Percentiles rank a stretch among this genome's conserved stretches.
Conservation (phyloP, 768 basidiomycete species). For the Naganishia vishniacii region DNA sequence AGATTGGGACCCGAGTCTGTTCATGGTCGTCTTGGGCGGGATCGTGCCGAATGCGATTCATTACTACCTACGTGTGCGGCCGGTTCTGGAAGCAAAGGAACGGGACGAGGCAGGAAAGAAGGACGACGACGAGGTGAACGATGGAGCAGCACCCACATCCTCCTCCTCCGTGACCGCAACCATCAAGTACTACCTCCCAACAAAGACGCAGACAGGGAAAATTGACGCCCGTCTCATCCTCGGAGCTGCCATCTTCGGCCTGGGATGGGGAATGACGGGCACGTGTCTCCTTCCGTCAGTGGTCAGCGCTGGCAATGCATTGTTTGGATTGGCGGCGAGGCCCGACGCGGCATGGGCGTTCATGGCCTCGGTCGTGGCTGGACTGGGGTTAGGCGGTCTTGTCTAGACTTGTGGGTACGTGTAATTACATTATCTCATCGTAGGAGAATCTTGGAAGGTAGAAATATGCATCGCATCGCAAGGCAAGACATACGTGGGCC, state of each 20-base stretch:
- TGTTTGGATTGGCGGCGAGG: neutral
- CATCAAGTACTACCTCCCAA: constrained; percentile 12
- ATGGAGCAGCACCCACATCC: neutral
- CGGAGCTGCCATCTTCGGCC: constrained; percentile 46
- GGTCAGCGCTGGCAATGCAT: neutral
- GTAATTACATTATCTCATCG: neutral
- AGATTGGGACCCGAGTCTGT: constrained; percentile 48
- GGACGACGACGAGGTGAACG: constrained; percentile 17
- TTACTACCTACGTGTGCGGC: constrained; percentile 20
- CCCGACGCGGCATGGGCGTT: neutral
- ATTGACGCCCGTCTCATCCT: constrained; percentile 34
- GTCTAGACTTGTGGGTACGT: neutral
- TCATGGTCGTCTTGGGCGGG: constrained; percentile 46
- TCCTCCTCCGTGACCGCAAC: neutral
- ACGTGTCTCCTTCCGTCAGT: constrained; percentile 37
- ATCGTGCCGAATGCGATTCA: constrained; percentile 45
- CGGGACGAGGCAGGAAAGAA: neutral
- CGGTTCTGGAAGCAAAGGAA: neutral
- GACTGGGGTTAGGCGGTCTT: constrained; percentile 6
- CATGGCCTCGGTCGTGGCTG: neutral
- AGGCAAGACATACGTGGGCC: too few species aligned
- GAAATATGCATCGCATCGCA: too few species aligned
- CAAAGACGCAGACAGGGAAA: constrained; percentile 2
- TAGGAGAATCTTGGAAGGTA: too few species aligned
- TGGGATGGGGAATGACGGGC: constrained; percentile 49